Conservation (phyloP, 352 stramenopile genomes). For the Thraustochytrium sp. region DNA sequence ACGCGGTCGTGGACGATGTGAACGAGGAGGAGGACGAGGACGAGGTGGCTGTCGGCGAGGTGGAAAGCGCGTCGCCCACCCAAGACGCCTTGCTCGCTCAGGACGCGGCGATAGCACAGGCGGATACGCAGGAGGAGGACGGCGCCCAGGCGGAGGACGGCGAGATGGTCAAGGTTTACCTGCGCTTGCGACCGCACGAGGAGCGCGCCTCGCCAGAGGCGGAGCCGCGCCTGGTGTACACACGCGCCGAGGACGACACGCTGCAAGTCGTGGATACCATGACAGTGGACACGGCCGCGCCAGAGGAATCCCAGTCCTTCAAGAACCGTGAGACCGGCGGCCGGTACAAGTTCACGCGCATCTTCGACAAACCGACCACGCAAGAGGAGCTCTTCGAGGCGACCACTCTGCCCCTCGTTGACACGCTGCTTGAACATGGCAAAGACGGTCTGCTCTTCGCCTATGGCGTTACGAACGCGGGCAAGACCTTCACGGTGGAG, state of each 20-base stretch:
- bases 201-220: background rate
- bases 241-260: background rate
- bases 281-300: conserved; percentile 21
- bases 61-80: too few relatives aligned
- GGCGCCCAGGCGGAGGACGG: background rate
- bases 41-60: too few relatives aligned
- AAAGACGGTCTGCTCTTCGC: conserved; percentile 88
- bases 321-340: conserved; percentile 38
- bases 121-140: background rate
- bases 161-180: conserved; percentile 39
- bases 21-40: too few relatives aligned
- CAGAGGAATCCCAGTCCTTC: conserved; percentile 30
- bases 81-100: background rate
- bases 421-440: conserved; percentile 69
- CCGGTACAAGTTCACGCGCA: conserved; percentile 56
- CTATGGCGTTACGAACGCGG: conserved; percentile 96
- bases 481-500: conserved; percentile 96
- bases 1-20: too few relatives aligned
- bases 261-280: conserved; percentile 14
- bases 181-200: conserved; percentile 12
- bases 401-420: conserved; percentile 78
- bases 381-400: conserved; percentile 84
- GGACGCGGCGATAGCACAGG: background rate
- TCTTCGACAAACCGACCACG: conserved; percentile 66
- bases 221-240: background rate